phyloP scores from a whole-genome alignment of 768 basidiomycete genomes.

The Hygrophoropsis aurantiaca region DNA sequence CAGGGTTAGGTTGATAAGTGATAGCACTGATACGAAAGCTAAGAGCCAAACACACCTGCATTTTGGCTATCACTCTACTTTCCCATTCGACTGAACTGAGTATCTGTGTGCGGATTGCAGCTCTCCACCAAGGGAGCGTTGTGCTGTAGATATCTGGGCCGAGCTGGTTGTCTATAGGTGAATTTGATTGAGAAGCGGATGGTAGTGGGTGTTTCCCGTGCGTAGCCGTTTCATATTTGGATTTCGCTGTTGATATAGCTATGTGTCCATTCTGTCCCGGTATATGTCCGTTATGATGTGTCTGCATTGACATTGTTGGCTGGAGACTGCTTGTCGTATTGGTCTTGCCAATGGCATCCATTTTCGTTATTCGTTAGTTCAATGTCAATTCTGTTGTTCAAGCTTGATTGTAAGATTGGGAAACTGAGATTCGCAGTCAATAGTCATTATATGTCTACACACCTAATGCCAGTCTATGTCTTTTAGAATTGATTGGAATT shows the following conservation, averaged over 20 bases:
- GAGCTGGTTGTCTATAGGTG: conserved; percentile 18
- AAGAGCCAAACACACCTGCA: conserved; percentile 63
- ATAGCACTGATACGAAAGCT: not conserved
- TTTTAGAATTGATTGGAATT: no score
- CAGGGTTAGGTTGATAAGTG: not conserved
- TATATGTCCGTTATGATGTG: not conserved
- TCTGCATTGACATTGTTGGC: no score
- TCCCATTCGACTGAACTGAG: conserved; percentile 57
- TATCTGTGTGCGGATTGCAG: conserved; percentile 53
- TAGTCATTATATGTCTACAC: no score
- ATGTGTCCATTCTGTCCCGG: not conserved
- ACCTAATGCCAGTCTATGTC: no score
- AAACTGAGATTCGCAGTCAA: no score
- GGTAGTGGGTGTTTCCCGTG: not conserved
- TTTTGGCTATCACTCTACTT: conserved; percentile 55
- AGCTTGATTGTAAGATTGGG: no score
- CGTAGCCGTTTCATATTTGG: not conserved
- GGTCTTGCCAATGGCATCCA: no score
- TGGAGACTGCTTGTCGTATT: no score
- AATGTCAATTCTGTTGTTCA: no score
- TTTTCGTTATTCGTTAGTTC: no score
- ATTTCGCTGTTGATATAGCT: not conserved
- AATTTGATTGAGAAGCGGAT: conserved; percentile 4
- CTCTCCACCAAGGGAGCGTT: conserved; percentile 65
- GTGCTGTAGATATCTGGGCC: conserved; percentile 60